These are phyloP conservation scores for Volutella citrinella DNA, from an alignment of 2,329 filamentous ascomycete species.

Conservation along the genomic window DNA sequence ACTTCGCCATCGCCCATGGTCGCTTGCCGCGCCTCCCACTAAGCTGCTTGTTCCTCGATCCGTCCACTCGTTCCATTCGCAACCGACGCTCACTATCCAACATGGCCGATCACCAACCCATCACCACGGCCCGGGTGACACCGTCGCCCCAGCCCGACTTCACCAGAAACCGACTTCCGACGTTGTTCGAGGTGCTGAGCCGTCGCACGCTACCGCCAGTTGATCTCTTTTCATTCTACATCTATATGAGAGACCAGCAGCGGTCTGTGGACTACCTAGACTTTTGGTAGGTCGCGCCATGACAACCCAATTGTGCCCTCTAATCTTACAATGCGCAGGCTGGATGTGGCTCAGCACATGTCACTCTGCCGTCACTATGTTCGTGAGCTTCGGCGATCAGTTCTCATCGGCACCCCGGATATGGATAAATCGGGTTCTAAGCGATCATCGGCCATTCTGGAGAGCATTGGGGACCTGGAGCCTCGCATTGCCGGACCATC, in stretches of 20 bases:
- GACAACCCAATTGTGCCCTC: not conserved
- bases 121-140: constrained; percentile 28
- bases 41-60: too few relatives aligned
- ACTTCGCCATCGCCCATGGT: constrained; percentile 12
- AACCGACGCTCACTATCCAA: too few relatives aligned
- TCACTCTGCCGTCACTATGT: constrained; percentile 97
- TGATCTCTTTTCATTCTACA: constrained; percentile 98
- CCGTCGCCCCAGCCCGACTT: constrained; percentile 58
- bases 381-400: constrained; percentile 86
- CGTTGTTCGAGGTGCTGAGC: constrained; percentile 92
- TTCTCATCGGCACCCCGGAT: constrained; percentile 90
- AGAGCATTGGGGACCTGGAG: constrained; percentile 66
- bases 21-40: constrained; percentile 14
- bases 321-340: constrained; percentile 54
- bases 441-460: constrained; percentile 77
- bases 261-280: constrained; percentile 96
- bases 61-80: too few relatives aligned
- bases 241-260: constrained; percentile 99
- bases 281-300: constrained; percentile 71
- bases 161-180: constrained; percentile 81
- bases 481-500: constrained; percentile 57
- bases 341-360: constrained; percentile 99
- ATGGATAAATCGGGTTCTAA: constrained; percentile 78
- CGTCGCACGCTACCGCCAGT: constrained; percentile 92
- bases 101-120: constrained; percentile 27